These are phyloP conservation scores for Quercus tomentella DNA, from an alignment of 331 rosid species.

Conservation along the genomic window DNA sequence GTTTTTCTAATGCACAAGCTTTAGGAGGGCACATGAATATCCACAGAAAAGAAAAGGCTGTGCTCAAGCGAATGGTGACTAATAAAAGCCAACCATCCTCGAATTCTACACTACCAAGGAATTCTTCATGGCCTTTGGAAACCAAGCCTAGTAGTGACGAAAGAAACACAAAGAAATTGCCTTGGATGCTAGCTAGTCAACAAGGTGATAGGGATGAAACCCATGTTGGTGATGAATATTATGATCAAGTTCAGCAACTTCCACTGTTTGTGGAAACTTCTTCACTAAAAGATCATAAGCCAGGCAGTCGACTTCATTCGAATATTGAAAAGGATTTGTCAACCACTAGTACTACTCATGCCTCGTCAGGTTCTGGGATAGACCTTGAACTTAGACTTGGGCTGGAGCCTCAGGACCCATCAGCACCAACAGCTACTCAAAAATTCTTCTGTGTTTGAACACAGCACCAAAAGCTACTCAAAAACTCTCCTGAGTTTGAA, in stretches of 20 bases:
- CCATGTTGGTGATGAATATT: neutral
- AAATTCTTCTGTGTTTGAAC: slow-evolving; percentile 52
- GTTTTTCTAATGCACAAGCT: slow-evolving; percentile 82
- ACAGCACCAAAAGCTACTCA: slow-evolving; percentile 27
- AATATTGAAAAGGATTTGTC: slow-evolving; percentile 13
- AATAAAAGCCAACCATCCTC: slow-evolving; percentile 7
- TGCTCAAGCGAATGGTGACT: slow-evolving; percentile 44
- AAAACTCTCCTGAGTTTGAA: slow-evolving; percentile 55
- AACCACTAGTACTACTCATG: neutral
- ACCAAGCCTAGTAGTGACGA: neutral
- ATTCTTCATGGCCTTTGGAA: slow-evolving; percentile 8
- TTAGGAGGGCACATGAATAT: slow-evolving; percentile 83
- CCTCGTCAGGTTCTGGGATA: slow-evolving; percentile 21
- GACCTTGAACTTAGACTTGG: slow-evolving; percentile 84
- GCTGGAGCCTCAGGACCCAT: slow-evolving; percentile 45
- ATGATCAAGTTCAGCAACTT: slow-evolving; percentile 21
- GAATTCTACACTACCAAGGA: slow-evolving; percentile 6
- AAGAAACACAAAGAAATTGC: slow-evolving; percentile 10
- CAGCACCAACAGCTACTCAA: slow-evolving; percentile 36
- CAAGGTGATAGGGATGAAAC: slow-evolving; percentile 10
- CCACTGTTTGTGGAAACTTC: slow-evolving; percentile 47
- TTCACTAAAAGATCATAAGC: slow-evolving; percentile 9
- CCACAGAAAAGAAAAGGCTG: slow-evolving; percentile 70
- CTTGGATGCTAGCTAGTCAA: slow-evolving; percentile 16
- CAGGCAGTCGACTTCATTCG: slow-evolving; percentile 5